Conservation (phyloP, 208 protist genomes). For the Trypanosoma brucei region DNA sequence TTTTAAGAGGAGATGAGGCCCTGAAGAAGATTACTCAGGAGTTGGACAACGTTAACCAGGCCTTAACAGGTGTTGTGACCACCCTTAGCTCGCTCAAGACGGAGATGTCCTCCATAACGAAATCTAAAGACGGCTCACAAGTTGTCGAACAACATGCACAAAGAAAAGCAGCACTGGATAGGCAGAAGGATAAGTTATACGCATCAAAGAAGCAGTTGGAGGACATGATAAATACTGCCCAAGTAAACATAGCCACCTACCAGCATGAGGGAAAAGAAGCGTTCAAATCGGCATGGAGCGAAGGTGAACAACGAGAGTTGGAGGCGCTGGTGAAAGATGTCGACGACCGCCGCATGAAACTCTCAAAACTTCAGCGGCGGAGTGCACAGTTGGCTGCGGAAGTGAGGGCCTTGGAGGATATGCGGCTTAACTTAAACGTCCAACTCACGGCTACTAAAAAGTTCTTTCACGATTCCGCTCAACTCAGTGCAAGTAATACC, state of each 20-base stretch:
- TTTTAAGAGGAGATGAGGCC: conserved; percentile 27
- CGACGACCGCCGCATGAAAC: conserved; percentile 24
- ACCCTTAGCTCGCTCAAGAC: conserved; percentile 60
- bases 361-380: conserved; percentile 38
- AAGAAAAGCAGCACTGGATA: conserved; percentile 28
- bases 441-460: conserved; percentile 50
- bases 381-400: conserved; percentile 59
- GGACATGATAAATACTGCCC: conserved; percentile 33
- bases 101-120: conserved; percentile 43
- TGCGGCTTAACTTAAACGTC: conserved; percentile 43
- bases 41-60: conserved; percentile 66
- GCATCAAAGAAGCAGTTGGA: conserved; percentile 37
- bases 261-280: conserved; percentile 50
- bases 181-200: conserved; percentile 44
- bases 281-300: conserved; percentile 57
- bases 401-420: conserved; percentile 70
- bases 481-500: conserved; percentile 35
- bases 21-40: conserved; percentile 59
- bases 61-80: conserved; percentile 74
- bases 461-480: conserved; percentile 60
- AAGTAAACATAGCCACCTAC: conserved; percentile 28
- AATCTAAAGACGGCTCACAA: conserved; percentile 34
- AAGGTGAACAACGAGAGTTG: conserved; percentile 60
- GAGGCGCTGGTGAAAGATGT: conserved; percentile 55
- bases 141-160: conserved; percentile 41